Evolutionary conservation across 148 eudicot species (phyloP), one percentile per base, ranked within the genome.

Genomic region (Silene latifolia): DNA sequence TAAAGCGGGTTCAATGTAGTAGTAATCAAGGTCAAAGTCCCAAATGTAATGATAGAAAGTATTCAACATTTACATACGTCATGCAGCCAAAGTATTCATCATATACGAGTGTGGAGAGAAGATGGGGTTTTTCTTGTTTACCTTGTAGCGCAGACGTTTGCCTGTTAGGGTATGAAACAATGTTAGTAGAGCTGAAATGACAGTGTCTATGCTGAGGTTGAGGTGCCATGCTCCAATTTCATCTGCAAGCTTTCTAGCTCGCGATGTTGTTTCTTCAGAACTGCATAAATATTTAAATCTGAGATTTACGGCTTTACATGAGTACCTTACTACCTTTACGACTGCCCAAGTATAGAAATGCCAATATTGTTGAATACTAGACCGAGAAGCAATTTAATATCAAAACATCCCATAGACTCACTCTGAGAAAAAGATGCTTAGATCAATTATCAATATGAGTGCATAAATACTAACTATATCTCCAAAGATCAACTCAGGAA

Each of bases 211-310:
- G 80, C 75, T 67, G 80, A 92, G 92, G 85, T 92, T 89, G 85
- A 92, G 92, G 83, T 95, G 98, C 96, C 98, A 90, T 44, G 93
- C 87, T 63, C 97, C 98, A 81, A 95, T 85, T 81, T 95, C 98
- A 72, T 89, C 87, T 19, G 96, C 93, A 23, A 95, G 88, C 70
- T 78, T 82, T 81, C 86, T 92, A 53, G 97, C 98, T 63, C 97
- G 83, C 42, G 87, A 81, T 76, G 74, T 90, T 47, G 98, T 95
- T 35, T 87, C 88, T 76, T 86, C 90, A 76, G 98, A 95, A 82
- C 98, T 95, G 87, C 74, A 75, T 80, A 69, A 73, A 47, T 51
- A 15, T 51, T 15, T 3, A 70, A 53, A 51, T 27, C 15, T 51
- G 8, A 53, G 54, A 51, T 39, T 44, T 8, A 20, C 18, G 42